Base-by-base conservation (phyloP, 1,284 basidiomycete species). In the Malassezia cuniculi region DNA sequence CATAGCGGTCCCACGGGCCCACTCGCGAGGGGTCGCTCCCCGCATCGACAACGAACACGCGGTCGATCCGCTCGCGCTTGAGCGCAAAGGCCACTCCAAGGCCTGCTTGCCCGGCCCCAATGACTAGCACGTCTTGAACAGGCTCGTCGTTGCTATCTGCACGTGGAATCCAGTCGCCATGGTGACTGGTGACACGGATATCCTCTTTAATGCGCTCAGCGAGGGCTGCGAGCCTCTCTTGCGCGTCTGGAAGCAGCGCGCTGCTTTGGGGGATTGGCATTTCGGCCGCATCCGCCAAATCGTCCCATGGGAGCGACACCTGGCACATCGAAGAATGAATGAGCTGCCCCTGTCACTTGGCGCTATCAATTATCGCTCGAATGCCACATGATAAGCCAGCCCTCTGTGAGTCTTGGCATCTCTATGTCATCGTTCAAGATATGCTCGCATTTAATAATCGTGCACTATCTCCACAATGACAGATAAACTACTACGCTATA, bases 1-100 rank as follows among this genome's bases (percentile, higher is more conserved):
- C 37, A 6, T 39, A 39, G 7, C 37, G 28, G 12, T 39, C 10
- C 37, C 37, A 39, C 3, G 37, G 37, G 2, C 37, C 37, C 8
- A 39, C 37, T 7, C 37, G 37, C 9, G 16, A 25, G 8, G 37
- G 37, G 19, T 39, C 37, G 17, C 33, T 31, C 4, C 37, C 29
- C 6, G 29, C 30, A 17, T 39, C 37, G 7, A 39, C 9, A n/a
- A 39, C 37, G 4, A 31, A 21, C 1, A 39, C 37, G 8, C 31
- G 37, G 27, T 39, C 37, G 18, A 39, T 39, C 6, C 37, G 37
- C 31, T 39, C 37, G 2, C 37, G 29, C 17, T 39, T 14, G 17
- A 39, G n/a, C 7, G 37, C 30, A 24, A 39, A 39, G 8, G 37
- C 37, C 11, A 39, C 37, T 9, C 37, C 37, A 4, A 39, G 22